Percentiles rank a stretch among this genome's conserved stretches.
Evolutionary conservation across 139 green algal species (phyloP).

Genomic region (Zygnema cylindricum): DNA sequence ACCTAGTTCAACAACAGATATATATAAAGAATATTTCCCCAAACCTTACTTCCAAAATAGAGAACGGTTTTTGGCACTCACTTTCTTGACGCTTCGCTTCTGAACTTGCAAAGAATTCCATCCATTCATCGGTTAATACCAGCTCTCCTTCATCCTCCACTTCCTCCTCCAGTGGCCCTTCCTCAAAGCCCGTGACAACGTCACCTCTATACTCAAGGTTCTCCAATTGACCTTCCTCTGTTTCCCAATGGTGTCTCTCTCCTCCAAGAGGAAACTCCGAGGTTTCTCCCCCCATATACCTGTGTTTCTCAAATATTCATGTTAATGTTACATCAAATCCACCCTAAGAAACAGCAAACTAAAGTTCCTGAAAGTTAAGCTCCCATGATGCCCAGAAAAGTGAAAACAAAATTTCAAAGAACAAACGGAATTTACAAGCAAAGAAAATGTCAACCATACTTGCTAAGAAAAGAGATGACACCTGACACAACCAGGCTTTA

Average conservation of each 20-base stretch:
- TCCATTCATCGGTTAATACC: not conserved
- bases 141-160: not conserved
- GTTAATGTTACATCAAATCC: not conserved
- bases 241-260: not conserved
- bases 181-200: not conserved
- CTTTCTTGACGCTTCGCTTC: not conserved
- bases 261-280: not conserved
- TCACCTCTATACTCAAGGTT: not conserved
- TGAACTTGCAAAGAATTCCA: not conserved
- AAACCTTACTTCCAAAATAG: no score
- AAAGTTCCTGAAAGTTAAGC: not conserved
- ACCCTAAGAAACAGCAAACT: not conserved
- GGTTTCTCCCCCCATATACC: not conserved
- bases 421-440: not conserved
- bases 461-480: no score
- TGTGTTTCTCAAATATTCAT: no score
- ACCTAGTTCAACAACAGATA: no score
- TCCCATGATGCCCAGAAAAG: not conserved
- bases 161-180: not conserved
- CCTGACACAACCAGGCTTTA: no score
- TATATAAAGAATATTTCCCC: no score
- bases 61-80: not conserved
- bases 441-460: no score
- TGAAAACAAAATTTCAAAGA: not conserved
- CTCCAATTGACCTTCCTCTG: not conserved